Conservation (phyloP, 2,329 filamentous ascomycete genomes). For the Parafenestella ontariensis region DNA sequence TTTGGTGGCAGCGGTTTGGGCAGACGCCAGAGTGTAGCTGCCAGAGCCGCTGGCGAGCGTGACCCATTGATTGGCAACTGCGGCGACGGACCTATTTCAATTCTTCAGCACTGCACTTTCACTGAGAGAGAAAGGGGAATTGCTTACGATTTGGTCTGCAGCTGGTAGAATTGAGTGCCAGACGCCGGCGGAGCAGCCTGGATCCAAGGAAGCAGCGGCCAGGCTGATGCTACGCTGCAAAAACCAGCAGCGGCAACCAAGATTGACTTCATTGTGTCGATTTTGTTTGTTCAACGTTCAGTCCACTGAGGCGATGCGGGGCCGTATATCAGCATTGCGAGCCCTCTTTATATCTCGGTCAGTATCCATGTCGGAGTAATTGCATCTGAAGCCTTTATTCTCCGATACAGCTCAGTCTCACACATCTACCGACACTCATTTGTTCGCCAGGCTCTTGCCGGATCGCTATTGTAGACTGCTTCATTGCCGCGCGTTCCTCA, state of each 20-base stretch:
- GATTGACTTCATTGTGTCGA: conserved; percentile 29
- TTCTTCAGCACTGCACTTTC: neutral
- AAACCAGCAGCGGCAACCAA: conserved; percentile 24
- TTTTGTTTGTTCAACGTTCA: neutral
- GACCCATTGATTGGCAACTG: conserved; percentile 35
- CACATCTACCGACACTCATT: neutral
- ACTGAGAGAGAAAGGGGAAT: neutral
- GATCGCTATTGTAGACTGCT: neutral
- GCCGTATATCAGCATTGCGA: conserved; percentile 5
- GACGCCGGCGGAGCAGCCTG: conserved; percentile 25
- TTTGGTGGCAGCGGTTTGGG: conserved; percentile 25
- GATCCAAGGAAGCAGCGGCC: conserved; percentile 22
- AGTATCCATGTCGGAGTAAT: neutral
- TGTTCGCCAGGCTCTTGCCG: neutral
- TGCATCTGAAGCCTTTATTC: neutral
- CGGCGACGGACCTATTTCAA: conserved; percentile 18
- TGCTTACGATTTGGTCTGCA: conserved; percentile 38
- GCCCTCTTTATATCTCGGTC: neutral
- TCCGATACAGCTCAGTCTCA: neutral
- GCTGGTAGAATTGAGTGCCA: conserved; percentile 33
- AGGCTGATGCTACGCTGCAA: conserved; percentile 28
- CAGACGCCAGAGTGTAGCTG: conserved; percentile 23
- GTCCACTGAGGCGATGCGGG: neutral
- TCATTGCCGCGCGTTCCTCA: conserved; percentile 16
- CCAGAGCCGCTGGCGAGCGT: conserved; percentile 25